Percentiles rank a stretch among this genome's conserved stretches.
These are phyloP conservation scores for Drosera capensis DNA, from an alignment of 148 eudicot genomes.

Conservation along the genomic window DNA sequence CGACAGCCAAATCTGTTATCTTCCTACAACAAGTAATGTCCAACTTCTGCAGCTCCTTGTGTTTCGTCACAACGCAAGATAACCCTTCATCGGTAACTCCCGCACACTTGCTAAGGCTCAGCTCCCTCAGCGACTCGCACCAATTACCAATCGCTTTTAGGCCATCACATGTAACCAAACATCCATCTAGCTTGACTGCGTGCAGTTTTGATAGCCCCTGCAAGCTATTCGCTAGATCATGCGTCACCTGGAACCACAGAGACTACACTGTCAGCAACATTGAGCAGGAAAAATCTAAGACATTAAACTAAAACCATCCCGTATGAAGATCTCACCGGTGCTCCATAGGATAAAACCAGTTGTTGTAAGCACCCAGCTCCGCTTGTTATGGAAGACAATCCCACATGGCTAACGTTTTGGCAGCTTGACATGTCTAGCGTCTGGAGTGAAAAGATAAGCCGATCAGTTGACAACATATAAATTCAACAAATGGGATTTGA, in stretches of 20 bases:
- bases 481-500: neutral
- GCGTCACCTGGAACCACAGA: slow-evolving; percentile 52
- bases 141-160: slow-evolving; percentile 53
- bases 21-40: slow-evolving; percentile 77
- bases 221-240: slow-evolving; percentile 45
- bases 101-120: slow-evolving; percentile 64
- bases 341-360: slow-evolving; percentile 46
- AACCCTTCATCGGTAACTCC: slow-evolving; percentile 79
- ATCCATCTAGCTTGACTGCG: slow-evolving; percentile 57
- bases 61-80: slow-evolving; percentile 39
- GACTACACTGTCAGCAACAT: neutral
- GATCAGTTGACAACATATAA: neutral
- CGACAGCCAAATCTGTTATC: slow-evolving; percentile 47
- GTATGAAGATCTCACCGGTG: slow-evolving; percentile 30
- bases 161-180: slow-evolving; percentile 50
- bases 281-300: slow-evolving; percentile 5
- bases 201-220: slow-evolving; percentile 44
- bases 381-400: slow-evolving; percentile 38
- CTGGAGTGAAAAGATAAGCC: slow-evolving; percentile 12
- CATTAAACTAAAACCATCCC: neutral
- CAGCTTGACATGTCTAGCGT: slow-evolving; percentile 59
- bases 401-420: slow-evolving; percentile 48
- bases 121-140: slow-evolving; percentile 44
- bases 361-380: slow-evolving; percentile 29
- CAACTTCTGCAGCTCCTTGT: slow-evolving; percentile 40